Conservation (phyloP, 768 basidiomycete genomes). For the Termitomyces sp. region DNA sequence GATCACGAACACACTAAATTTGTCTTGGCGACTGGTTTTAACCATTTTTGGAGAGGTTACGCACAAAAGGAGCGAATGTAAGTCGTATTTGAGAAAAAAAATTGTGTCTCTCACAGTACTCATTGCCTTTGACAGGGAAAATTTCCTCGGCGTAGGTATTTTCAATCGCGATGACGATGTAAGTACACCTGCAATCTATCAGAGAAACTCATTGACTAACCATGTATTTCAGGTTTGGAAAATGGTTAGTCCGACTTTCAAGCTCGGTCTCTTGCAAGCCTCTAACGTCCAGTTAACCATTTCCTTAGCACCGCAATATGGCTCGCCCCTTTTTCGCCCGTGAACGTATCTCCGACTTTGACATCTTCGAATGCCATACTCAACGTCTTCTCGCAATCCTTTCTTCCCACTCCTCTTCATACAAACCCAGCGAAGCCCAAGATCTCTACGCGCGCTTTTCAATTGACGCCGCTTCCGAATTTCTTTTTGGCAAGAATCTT, state of each 20-base stretch:
- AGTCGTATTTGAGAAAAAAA: conserved; percentile 17
- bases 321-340: conserved; percentile 73
- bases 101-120: neutral
- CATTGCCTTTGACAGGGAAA: conserved; percentile 42
- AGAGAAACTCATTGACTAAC: conserved; percentile 2
- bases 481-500: conserved; percentile 65
- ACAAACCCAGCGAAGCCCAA: conserved; percentile 56
- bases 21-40: conserved; percentile 62
- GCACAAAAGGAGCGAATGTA: conserved; percentile 66
- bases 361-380: conserved; percentile 59
- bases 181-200: conserved; percentile 15
- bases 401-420: conserved; percentile 31
- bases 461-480: conserved; percentile 70
- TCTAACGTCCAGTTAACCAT: neutral
- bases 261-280: neutral
- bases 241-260: conserved; percentile 38
- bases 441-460: conserved; percentile 68
- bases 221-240: conserved; percentile 50
- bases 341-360: conserved; percentile 69
- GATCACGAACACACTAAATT: conserved; percentile 68
- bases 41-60: conserved; percentile 63
- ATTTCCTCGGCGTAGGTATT: conserved; percentile 71
- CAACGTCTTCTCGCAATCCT: conserved; percentile 45
- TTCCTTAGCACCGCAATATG: conserved; percentile 54
- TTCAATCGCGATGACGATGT: conserved; percentile 77